Percentiles rank a stretch among this genome's conserved stretches.
Evolutionary conservation across 129 eudicot species (phyloP).

Genomic region (Solidago caesia): DNA sequence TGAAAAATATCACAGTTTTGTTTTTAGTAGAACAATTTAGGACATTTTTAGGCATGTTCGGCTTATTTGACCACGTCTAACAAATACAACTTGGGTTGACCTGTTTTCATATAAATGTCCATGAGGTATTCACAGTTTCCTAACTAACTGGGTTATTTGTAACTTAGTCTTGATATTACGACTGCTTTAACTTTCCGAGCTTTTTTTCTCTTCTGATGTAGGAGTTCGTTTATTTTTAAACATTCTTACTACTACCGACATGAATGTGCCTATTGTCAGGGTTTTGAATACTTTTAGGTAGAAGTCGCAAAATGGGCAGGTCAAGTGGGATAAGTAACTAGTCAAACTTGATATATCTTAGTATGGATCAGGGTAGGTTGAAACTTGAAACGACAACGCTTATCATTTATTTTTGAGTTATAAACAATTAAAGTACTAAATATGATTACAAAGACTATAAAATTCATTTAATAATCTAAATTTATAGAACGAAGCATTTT

Average conservation of each 20-base stretch:
- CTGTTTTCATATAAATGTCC: not conserved
- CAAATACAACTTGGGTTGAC: not conserved
- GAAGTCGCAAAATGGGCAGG: not conserved
- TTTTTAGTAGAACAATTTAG: too few relatives aligned
- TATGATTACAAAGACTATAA: not conserved
- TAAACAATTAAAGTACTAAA: not conserved
- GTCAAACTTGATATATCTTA: not conserved
- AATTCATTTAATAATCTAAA: not conserved
- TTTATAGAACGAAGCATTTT: not conserved
- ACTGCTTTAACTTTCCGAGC: not conserved
- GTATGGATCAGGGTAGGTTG: not conserved
- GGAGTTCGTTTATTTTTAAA: not conserved
- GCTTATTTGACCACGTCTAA: not conserved
- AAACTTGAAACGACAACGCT: not conserved
- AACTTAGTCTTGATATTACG: not conserved
- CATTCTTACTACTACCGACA: not conserved
- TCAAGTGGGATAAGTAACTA: not conserved
- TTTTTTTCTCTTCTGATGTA: not conserved
- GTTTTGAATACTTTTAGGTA: not conserved
- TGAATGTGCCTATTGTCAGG: not conserved
- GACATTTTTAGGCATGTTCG: too few relatives aligned
- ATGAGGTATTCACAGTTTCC: conserved; percentile 1
- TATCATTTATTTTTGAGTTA: not conserved
- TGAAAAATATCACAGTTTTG: too few relatives aligned
- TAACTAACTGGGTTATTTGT: not conserved